Evolutionary conservation across 1,284 basidiomycete genomes (phyloP), one percentile per base, ranked within the genome.

Genomic region (Termitomyces sp.): DNA sequence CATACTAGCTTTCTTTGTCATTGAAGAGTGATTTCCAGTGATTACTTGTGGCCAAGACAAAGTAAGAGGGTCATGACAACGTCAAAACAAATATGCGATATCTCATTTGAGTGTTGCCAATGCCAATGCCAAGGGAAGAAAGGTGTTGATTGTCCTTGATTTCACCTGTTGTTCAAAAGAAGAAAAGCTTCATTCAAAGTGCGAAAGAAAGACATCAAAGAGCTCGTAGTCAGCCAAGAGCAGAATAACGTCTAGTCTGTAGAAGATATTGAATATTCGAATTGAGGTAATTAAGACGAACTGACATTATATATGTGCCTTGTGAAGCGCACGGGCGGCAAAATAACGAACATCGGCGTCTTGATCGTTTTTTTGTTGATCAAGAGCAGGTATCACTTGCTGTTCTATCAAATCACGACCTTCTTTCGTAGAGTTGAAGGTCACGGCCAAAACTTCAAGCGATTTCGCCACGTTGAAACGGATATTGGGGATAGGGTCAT

Each of bases 381-480:
- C 89, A 60, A 99, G 71, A 13, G 84, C 83, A 24, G 95, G 93
- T 18, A 91, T 68, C 60, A 98, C 83, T 68, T 84, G 40, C 50
- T 61, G 53, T 62, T 64, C 59, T 58, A 72, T 46, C 42, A 62
- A 54, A 52, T 65, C 53, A 52, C 56, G 43, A 28, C 59, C 95
- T 53, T 92, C 91, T 2, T 84, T 71, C 30, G 77, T 76, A 48
- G 68, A 70, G 10, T 78, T 81, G 56, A 93, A 86, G 1, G 89
- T 84, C 16, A 74, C 74, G 0, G 91, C 90, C 50, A 97, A 77
- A 24, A 91, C 85, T 73, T 97, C 93, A 61, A 97, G 76, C 16
- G 91, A 88, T 71, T 98, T 98, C 42, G 95, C 91, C 31, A 98
- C 94, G 69, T 99, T 99, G 81, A 99, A 99, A 40, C 97, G 90